These are phyloP conservation scores for Wickerhamiella bombiphila DNA, from an alignment of 805 yeast genomes.

Conservation along the genomic window DNA sequence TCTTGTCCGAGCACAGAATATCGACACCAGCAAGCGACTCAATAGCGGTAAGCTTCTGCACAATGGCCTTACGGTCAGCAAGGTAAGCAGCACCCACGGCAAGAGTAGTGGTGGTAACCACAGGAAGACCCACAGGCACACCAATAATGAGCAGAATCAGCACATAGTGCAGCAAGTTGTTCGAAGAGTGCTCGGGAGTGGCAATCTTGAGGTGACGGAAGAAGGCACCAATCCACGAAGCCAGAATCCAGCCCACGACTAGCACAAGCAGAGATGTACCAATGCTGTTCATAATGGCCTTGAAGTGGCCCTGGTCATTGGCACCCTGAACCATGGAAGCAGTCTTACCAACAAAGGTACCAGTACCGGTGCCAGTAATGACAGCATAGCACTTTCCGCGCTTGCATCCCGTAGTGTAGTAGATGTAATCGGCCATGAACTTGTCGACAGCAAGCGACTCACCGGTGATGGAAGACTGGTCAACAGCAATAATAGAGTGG, in stretches of 20 bases:
- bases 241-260: conserved; percentile 70
- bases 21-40: conserved; percentile 97
- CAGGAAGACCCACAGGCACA: conserved; percentile 98
- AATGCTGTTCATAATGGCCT: conserved; percentile 93
- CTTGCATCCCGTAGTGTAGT: conserved; percentile 91
- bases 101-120: conserved; percentile 95
- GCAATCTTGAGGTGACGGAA: conserved; percentile 85
- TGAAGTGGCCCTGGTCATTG: conserved; percentile 92
- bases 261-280: conserved; percentile 83
- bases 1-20: conserved; percentile 91
- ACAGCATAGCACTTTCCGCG: conserved; percentile 91
- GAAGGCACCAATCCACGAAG: conserved; percentile 91
- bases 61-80: conserved; percentile 93
- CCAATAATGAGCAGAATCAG: conserved; percentile 91
- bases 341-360: conserved; percentile 93
- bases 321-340: conserved; percentile 96
- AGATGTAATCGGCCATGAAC: conserved; percentile 75
- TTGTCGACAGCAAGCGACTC: conserved; percentile 94
- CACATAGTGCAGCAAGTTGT: conserved; percentile 69
- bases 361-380: conserved; percentile 88
- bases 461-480: conserved; percentile 96
- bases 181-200: conserved; percentile 30
- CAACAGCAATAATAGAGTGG: conserved; percentile 62
- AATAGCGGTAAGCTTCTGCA: conserved; percentile 89
- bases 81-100: conserved; percentile 99